Base-by-base conservation (phyloP, 371 early-diverging fungal species). In the Mucor irregularis region DNA sequence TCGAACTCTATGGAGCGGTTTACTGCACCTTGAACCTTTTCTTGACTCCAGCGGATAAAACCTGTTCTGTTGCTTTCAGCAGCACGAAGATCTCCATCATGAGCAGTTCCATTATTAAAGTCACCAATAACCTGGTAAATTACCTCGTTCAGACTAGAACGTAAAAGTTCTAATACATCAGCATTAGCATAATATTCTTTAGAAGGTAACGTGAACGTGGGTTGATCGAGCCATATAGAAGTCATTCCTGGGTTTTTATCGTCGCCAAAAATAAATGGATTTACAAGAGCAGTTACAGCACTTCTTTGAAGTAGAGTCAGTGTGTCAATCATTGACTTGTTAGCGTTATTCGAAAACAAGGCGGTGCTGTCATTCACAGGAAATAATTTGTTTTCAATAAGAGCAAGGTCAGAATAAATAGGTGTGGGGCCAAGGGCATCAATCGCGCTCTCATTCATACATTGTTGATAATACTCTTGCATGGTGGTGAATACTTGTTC, bases 121-220 rank as follows among this genome's bases (percentile, higher is more conserved):
- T 58, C 44, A 4, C 63, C 61, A 3, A 75, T 22, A 0, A 69
- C 52, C 7, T 49, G 34, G 2, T 9, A 37, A 13, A 71, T 28
- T 1, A 66, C 42, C 9, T 66, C 58, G 0, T 58, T 53, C 21
- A 83, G 59, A 6, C 74, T 68, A 6, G 40, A 26, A 24, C 69
- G 62, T 21, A 82, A 85, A 3, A 60, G 62, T 1, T 48, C 52
- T 11, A 73, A 19, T 3, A 61, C 64, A 1, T 57, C 53, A 5
- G 62, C 25, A 21, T 83, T 75, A 16, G 58, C 53, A 49, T 84
- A 85, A 43, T 84, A 84, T 37, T 82, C 80, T 45, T 81, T 84
- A 13, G 84, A 77, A 11, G 84, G 84, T 24, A 82, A 54, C 1
- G 68, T 66, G 10, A 81, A 57, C 0, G 62, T 68, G 4, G 66